Evolutionary conservation across 495 filamentous ascomycete genomes (phyloP), one percentile per base, ranked within the genome.

Genomic region (Penicillium lagena): DNA sequence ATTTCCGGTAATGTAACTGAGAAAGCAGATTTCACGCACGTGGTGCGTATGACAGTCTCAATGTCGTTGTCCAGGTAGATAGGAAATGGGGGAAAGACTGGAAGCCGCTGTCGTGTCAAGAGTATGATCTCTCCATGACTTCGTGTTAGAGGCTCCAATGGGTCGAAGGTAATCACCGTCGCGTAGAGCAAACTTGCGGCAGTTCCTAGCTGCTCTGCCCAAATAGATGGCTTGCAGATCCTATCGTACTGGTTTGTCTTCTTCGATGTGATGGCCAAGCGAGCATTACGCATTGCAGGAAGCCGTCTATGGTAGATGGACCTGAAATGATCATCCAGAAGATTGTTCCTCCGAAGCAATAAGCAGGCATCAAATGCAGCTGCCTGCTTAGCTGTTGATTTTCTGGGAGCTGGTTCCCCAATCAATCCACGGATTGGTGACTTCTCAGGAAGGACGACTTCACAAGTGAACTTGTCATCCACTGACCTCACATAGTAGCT

Each of bases 341-440:
- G 78, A 8, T 76, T 73, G 34, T 75, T 71, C 44, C 79, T 77
- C 17, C 83, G 71, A 6, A 98, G 75, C 42, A 79, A 44, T 3
- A 93, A 50, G 52, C 90, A 96, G 35, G 85, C 77, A 56, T 93
- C 84, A 58, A 93, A 97, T 3, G 93, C 93, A 11, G 89, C 93
- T 7, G 90, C 85, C 50, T 86, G 83, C 62, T 95, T 96, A n/a
- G 93, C 93, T 11, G 79, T 66, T 15, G 80, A 67, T 56, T 94
- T 97, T 40, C 73, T 85, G 2, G 65, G 43, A 40, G 76, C 77
- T 1, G 77, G 62, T 9, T 52, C 55, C 30, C 93, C 91, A 33
- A 78, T 73, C 9, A 81, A 71, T 35, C 75, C 79, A 46, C 69
- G 67, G 37, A 96, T 70, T 0, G 89, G 89, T 0, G 89, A 89